phyloP scores from a whole-genome alignment of 176 grass and related monocot genomes.

The Rhipidocladum racemiflorum region DNA sequence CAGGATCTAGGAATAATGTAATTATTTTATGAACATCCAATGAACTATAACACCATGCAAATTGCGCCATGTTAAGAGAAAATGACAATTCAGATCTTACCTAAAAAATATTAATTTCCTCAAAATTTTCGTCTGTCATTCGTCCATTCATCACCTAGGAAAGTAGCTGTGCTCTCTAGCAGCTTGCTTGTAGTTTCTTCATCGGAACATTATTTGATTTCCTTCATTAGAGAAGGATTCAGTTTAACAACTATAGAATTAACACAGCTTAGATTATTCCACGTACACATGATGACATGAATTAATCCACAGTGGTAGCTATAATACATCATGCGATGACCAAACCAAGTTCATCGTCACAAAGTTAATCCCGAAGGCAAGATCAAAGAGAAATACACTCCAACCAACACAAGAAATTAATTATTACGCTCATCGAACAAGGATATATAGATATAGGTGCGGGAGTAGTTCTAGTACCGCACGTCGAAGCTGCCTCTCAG shows the following conservation, averaged over 20 bases:
- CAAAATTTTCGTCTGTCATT: background rate
- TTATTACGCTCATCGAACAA: conserved; percentile 18
- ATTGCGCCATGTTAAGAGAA: conserved; percentile 1
- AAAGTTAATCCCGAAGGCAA: conserved; percentile 25
- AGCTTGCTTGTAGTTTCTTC: background rate
- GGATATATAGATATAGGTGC: background rate
- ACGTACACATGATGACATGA: background rate
- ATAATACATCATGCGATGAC: conserved; percentile 56
- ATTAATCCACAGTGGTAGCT: conserved; percentile 29
- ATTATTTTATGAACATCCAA: conserved; percentile 32
- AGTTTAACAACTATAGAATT: background rate
- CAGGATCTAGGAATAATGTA: background rate
- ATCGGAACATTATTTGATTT: background rate
- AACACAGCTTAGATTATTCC: conserved; percentile 6
- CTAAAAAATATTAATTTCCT: background rate
- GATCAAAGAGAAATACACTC: background rate
- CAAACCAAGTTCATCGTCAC: conserved; percentile 23
- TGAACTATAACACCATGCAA: background rate
- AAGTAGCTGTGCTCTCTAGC: background rate
- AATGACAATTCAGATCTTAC: background rate
- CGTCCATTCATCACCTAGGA: background rate
- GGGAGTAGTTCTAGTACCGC: conserved; percentile 40
- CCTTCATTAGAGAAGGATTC: background rate
- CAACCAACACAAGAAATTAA: conserved; percentile 31
- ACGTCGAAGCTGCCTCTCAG: conserved; percentile 4